phyloP scores from a whole-genome alignment of 2,329 filamentous ascomycete species.

The Colletotrichum aenigma region DNA sequence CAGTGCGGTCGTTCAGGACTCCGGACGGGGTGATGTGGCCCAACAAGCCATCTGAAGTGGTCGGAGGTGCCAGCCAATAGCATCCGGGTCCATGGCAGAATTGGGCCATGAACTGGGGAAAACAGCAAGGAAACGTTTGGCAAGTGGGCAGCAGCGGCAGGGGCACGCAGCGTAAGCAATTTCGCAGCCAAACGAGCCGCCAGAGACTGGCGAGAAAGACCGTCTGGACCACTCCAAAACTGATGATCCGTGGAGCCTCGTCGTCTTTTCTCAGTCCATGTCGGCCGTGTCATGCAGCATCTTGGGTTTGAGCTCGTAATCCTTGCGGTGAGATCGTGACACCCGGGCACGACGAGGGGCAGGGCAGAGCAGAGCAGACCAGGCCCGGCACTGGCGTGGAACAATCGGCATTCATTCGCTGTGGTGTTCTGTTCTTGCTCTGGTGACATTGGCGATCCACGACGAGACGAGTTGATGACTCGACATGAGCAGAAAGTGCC shows the following conservation, averaged over 20 bases:
- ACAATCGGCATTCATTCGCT: not conserved
- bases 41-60: conserved; percentile 6
- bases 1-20: not conserved
- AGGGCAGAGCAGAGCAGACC: not conserved
- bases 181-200: conserved; percentile 3
- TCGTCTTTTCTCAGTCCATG: not conserved
- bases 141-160: not conserved
- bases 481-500: not conserved
- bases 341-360: not conserved
- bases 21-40: not conserved
- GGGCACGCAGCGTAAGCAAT: not conserved
- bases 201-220: not conserved
- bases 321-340: not conserved
- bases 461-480: not conserved
- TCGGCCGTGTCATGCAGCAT: not conserved
- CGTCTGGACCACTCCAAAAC: conserved; percentile 11
- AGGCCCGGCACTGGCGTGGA: not conserved
- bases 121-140: not conserved
- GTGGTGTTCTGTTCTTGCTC: not conserved
- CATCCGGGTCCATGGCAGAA: conserved; percentile 5
- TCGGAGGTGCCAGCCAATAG: conserved; percentile 13
- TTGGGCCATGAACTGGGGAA: conserved; percentile 14
- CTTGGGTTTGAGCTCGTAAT: not conserved
- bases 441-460: not conserved
- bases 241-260: conserved; percentile 11